These are phyloP conservation scores for Opeltia flavorubescens DNA, from an alignment of 495 filamentous ascomycete genomes.

Conservation along the genomic window DNA sequence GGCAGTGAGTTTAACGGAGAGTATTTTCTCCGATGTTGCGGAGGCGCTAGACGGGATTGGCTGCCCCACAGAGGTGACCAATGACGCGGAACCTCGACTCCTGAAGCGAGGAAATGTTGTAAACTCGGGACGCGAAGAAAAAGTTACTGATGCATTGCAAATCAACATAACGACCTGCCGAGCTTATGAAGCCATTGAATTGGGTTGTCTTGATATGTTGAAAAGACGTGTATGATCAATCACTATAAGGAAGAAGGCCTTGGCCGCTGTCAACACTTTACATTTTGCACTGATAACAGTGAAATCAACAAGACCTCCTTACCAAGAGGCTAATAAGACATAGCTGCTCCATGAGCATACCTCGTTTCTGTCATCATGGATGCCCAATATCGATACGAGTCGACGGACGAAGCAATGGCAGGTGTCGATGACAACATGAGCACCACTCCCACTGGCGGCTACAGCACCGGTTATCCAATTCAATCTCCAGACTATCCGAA, in stretches of 20 bases:
- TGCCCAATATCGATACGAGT: conserved; percentile 20
- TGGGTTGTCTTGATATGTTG: too few species aligned
- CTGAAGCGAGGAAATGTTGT: too few species aligned
- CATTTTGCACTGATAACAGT: not conserved
- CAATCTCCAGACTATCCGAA: conserved; percentile 31
- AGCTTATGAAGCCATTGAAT: too few species aligned
- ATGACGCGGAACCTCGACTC: not conserved
- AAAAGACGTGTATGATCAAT: not conserved
- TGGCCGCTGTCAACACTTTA: not conserved
- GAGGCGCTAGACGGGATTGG: not conserved
- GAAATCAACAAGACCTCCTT: too few species aligned
- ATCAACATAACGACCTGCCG: too few species aligned
- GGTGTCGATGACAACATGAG: conserved; percentile 24
- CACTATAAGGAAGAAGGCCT: not conserved
- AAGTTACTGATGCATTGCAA: too few species aligned
- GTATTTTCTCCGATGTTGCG: not conserved
- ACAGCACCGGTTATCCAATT: conserved; percentile 22
- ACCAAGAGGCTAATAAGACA: not conserved
- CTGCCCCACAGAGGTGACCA: not conserved
- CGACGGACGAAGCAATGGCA: conserved; percentile 22
- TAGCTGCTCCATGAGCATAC: not conserved
- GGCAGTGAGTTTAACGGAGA: not conserved
- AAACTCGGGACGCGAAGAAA: too few species aligned
- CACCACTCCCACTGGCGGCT: conserved; percentile 16
- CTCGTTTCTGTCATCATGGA: too few species aligned